These are phyloP conservation scores for Blastomyces percursus DNA, from an alignment of 2,329 filamentous ascomycete genomes.

Conservation along the genomic window DNA sequence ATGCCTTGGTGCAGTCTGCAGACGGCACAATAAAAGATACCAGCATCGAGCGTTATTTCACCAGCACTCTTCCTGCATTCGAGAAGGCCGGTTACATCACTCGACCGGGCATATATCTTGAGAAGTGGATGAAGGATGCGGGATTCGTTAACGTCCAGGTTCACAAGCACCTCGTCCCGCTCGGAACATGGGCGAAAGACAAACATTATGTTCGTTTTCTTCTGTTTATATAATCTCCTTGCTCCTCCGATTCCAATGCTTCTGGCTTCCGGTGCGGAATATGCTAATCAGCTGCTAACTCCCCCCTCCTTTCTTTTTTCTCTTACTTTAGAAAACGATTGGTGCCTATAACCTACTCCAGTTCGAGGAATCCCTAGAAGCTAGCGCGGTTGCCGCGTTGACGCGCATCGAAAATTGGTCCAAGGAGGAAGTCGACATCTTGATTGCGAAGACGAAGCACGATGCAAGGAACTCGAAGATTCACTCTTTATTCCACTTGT, in stretches of 20 bases:
- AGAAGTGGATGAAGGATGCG: constrained; percentile 15
- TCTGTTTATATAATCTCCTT: neutral
- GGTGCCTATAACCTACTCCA: constrained; percentile 5
- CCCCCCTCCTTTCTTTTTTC: too few species aligned
- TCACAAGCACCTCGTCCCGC: constrained; percentile 15
- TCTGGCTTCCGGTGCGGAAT: neutral
- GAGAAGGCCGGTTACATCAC: constrained; percentile 3
- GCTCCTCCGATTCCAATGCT: constrained; percentile 13
- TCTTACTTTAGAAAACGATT: constrained; percentile 1
- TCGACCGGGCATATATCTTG: constrained; percentile 8
- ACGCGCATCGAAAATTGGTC: constrained; percentile 7
- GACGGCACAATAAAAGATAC: constrained; percentile 4
- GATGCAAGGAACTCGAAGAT: constrained; percentile 5
- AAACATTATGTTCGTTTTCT: constrained; percentile 11
- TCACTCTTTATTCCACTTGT: constrained; percentile 4
- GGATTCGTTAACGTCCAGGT: constrained; percentile 18
- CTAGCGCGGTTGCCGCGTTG: constrained; percentile 4
- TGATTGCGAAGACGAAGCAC: constrained; percentile 5
- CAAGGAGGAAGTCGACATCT: neutral
- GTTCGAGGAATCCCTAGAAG: constrained; percentile 3
- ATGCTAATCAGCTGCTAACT: neutral
- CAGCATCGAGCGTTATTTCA: constrained; percentile 3
- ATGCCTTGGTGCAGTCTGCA: constrained; percentile 2
- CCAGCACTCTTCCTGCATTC: neutral
- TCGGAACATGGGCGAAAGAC: constrained; percentile 21